A percentile compares a stretch with the other conserved stretches of the same genome.
phyloP scores from a whole-genome alignment of 306 rosid species.

The Cucurbita maxima region DNA sequence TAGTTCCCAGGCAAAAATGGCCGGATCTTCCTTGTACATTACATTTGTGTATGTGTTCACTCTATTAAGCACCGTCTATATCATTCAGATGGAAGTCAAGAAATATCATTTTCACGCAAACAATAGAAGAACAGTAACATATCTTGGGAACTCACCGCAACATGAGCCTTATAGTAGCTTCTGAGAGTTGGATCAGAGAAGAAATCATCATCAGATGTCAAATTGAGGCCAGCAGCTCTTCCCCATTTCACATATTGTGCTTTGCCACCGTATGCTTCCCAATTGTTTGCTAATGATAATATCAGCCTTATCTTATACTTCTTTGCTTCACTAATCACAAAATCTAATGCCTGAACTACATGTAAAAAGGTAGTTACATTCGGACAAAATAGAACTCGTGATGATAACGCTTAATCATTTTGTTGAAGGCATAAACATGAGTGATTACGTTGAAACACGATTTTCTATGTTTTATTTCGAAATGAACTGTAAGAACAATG shows the following conservation, averaged over 20 bases:
- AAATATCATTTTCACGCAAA: neutral
- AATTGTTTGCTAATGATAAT: constrained; percentile 68
- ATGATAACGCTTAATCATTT: neutral
- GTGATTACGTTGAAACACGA: neutral
- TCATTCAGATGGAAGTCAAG: constrained; percentile 14
- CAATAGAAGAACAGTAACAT: neutral
- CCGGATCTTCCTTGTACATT: constrained; percentile 88
- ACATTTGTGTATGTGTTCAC: constrained; percentile 59
- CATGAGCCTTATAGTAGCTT: constrained; percentile 75
- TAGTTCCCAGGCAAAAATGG: constrained; percentile 91
- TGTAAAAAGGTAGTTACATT: neutral
- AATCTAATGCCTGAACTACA: constrained; percentile 55
- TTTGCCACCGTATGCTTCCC: constrained; percentile 97
- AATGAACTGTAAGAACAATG: neutral
- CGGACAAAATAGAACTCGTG: neutral
- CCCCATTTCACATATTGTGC: constrained; percentile 94
- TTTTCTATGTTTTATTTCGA: neutral
- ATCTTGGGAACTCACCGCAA: constrained; percentile 37
- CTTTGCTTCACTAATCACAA: constrained; percentile 78
- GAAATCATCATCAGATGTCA: constrained; percentile 77
- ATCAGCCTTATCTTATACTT: constrained; percentile 75
- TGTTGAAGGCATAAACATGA: neutral
- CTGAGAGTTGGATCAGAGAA: constrained; percentile 70
- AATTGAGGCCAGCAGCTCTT: constrained; percentile 64
- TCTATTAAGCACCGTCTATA: constrained; percentile 75